Base-by-base conservation (phyloP, 208 protist genomes). In the Trypanosoma mega region DNA sequence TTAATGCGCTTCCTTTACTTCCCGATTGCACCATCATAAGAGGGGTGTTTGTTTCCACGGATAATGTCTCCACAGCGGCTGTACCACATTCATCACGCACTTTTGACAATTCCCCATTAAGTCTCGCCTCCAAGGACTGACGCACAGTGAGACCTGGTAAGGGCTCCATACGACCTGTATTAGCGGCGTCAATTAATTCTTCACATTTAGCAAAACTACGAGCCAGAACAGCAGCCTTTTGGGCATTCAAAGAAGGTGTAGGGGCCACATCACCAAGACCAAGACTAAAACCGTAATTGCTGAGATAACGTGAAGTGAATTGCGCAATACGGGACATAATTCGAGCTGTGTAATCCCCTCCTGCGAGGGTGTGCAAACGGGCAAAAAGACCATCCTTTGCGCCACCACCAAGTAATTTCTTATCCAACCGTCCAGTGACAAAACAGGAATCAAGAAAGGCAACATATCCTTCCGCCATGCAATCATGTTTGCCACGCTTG, bases 21-120 rank as follows among this genome's bases (percentile, higher is more conserved):
- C 90, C 93, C 29, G 96, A 99, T 3, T 99, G 78, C 34, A 99
- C 92, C 99, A 99, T 99, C 68, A 99, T 98, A 5, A 99, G 78
- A 6, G 98, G 98, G 0, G 94, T 81, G 80, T 99, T 99, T n/a
- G 72, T 82, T 39, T 72, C 67, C 3, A 76, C 59, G 31, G 93
- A 87, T 20, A 99, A 89, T 23, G 98, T 85, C 1, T 92, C 55
- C 8, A 99, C 63, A 65, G 98, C 99, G 20, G 97, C 87, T 27
- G 94, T 87, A 47, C 98, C 99, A 62, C 92, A 97, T 33, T 97
- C 75, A 57, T 99, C 97, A 72, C 99, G 97, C 57, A 99, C 97
- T 59, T 97, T 81, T 36, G 97, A 99, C 6, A 99, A 83, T 41
- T 91, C 80, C 6, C 73, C 74, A 72, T 99, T 99, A 18, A 99